Percentiles rank a stretch among this genome's conserved stretches.
phyloP scores from a whole-genome alignment of 768 basidiomycete genomes.

The Naganishia kalamii region DNA sequence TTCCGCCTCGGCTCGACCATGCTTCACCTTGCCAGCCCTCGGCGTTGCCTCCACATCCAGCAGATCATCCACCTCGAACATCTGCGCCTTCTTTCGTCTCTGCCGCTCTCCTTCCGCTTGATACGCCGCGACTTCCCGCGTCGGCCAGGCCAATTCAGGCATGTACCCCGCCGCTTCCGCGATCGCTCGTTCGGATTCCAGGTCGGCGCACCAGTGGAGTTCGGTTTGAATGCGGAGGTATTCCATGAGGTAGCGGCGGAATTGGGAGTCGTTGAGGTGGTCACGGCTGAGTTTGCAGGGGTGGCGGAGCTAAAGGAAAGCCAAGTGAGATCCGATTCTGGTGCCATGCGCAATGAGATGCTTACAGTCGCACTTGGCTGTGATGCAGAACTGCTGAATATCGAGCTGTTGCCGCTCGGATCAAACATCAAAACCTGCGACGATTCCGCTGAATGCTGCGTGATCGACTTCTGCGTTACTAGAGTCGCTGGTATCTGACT shows the following conservation, averaged over 20 bases:
- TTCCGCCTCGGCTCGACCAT: no score
- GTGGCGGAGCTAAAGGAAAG: slow-evolving; percentile 9
- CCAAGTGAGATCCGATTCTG: background rate
- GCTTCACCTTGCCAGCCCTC: background rate
- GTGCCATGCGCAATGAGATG: background rate
- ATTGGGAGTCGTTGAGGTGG: slow-evolving; percentile 11
- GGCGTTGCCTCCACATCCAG: slow-evolving; percentile 1
- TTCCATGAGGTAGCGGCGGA: slow-evolving; percentile 14
- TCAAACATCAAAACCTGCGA: background rate
- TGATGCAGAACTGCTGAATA: background rate
- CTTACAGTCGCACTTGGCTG: background rate
- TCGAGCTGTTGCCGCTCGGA: background rate
- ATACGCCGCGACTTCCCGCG: background rate
- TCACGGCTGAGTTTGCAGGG: slow-evolving; percentile 16
- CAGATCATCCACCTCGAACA: background rate
- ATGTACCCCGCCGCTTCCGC: slow-evolving; percentile 11
- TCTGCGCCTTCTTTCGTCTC: background rate
- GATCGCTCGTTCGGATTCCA: slow-evolving; percentile 5
- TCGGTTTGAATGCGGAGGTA: slow-evolving; percentile 13
- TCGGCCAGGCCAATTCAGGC: slow-evolving; percentile 18
- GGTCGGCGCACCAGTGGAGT: slow-evolving; percentile 11
- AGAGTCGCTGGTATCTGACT: background rate
- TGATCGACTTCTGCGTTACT: background rate
- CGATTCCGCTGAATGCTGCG: background rate
- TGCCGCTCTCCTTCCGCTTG: background rate